phyloP scores from a whole-genome alignment of 768 basidiomycete species.

The Suillus discolor region DNA sequence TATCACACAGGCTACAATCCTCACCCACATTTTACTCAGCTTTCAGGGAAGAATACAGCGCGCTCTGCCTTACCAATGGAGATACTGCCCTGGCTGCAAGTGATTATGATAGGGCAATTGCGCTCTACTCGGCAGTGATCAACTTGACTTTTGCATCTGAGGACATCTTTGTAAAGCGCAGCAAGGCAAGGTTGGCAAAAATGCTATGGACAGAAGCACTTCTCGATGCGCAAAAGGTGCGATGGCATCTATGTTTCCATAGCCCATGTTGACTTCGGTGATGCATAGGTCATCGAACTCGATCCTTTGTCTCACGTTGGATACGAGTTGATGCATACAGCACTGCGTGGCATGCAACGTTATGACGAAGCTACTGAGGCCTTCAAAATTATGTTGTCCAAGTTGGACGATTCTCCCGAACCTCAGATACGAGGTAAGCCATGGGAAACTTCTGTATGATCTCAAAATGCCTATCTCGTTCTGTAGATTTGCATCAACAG shows the following conservation, averaged over 20 bases:
- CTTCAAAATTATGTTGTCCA: too few species aligned
- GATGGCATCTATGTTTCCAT: not conserved
- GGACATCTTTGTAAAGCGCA: not conserved
- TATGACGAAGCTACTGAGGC: too few species aligned
- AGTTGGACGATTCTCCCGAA: too few species aligned
- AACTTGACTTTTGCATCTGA: not conserved
- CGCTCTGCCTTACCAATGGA: not conserved
- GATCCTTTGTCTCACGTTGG: not conserved
- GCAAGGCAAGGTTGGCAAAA: not conserved
- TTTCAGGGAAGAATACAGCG: not conserved
- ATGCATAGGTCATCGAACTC: not conserved
- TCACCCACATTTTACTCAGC: too few species aligned
- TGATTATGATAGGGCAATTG: not conserved
- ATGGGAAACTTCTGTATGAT: too few species aligned
- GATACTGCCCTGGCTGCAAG: not conserved
- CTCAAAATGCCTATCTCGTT: too few species aligned
- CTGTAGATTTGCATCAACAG: too few species aligned
- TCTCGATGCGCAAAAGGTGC: not conserved
- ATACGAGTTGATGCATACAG: too few species aligned
- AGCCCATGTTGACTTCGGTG: not conserved
- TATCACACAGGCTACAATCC: too few species aligned
- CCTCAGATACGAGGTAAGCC: too few species aligned
- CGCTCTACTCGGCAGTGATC: not conserved
- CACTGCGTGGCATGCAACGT: too few species aligned
- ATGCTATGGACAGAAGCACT: not conserved